A percentile compares a stretch with the other conserved stretches of the same genome.
Evolutionary conservation across 2,329 filamentous ascomycete species (phyloP).

Genomic region (Neurospora sp.): DNA sequence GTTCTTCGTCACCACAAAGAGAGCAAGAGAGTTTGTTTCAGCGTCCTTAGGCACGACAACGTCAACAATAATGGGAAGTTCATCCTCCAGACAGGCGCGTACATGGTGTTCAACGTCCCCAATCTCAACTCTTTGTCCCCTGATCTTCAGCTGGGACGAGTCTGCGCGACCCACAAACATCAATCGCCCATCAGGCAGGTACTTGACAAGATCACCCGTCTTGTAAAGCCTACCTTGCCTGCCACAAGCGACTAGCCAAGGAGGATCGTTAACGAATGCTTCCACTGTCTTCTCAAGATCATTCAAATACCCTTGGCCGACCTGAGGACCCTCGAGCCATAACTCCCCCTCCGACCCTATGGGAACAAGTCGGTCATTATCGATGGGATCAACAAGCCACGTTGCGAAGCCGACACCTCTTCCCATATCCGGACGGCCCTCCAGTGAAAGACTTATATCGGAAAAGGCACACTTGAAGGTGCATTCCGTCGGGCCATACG

Average conservation of each 20-base stretch:
- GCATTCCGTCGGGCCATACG: conserved; percentile 44
- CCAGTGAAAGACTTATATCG: conserved; percentile 14
- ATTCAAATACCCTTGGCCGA: conserved; percentile 41
- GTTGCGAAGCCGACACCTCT: conserved; percentile 32
- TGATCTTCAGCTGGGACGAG: conserved; percentile 46
- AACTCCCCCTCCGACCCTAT: conserved; percentile 26
- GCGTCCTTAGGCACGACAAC: conserved; percentile 28
- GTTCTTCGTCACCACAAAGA: conserved; percentile 18
- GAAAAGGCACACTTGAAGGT: conserved; percentile 30
- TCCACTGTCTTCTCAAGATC: conserved; percentile 24
- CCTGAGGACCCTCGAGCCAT: conserved; percentile 32
- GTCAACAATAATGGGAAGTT: conserved; percentile 34
- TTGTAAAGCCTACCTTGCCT: conserved; percentile 38
- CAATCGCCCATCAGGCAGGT: conserved; percentile 28
- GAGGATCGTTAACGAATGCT: conserved; percentile 19
- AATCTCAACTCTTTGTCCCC: conserved; percentile 48
- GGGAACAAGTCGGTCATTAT: conserved; percentile 20
- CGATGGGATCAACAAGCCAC: conserved; percentile 21
- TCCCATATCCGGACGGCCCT: conserved; percentile 28
- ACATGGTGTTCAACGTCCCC: conserved; percentile 37
- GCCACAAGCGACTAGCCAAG: conserved; percentile 30
- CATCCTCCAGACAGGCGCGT: conserved; percentile 27
- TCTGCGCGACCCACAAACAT: conserved; percentile 44
- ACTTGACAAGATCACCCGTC: conserved; percentile 38
- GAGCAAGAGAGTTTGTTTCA: conserved; percentile 21